A percentile compares a stretch with the other conserved stretches of the same genome.
Evolutionary conservation across 352 stramenopile genomes (phyloP).

Genomic region (Thraustochytrium striatum): DNA sequence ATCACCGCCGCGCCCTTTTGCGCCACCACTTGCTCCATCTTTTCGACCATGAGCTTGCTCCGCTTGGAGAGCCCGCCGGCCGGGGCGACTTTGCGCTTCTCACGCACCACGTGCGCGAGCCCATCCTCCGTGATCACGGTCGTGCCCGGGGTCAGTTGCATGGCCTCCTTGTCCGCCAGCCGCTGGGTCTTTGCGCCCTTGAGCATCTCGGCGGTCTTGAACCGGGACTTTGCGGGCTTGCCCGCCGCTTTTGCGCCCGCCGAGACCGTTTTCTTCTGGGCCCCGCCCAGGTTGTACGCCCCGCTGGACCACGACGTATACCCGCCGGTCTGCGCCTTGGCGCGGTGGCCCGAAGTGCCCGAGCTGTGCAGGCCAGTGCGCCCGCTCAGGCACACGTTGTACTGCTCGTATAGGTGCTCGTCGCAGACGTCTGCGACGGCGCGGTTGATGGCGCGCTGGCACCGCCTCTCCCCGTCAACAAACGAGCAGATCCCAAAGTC

Average conservation of each 20-base stretch:
- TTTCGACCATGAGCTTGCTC: too few relatives aligned
- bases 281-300: background rate
- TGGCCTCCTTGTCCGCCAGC: background rate
- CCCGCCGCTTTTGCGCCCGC: background rate
- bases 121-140: too few relatives aligned
- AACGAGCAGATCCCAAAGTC: conserved; percentile 23
- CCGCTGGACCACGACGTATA: background rate
- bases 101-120: too few relatives aligned
- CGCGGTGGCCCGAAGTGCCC: background rate
- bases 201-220: background rate
- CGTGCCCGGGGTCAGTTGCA: background rate
- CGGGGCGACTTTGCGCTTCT: too few relatives aligned
- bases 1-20: too few relatives aligned
- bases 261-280: background rate
- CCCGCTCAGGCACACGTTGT: background rate
- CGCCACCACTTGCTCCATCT: too few relatives aligned
- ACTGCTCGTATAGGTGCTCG: background rate
- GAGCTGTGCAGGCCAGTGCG: conserved; percentile 35
- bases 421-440: background rate
- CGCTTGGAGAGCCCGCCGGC: too few relatives aligned
- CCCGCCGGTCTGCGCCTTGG: background rate
- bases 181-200: background rate
- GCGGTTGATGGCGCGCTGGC: background rate
- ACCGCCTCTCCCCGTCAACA: background rate
- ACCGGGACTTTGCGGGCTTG: background rate